phyloP scores from a whole-genome alignment of 768 basidiomycete species.

The Hygrocybe coccinea region DNA sequence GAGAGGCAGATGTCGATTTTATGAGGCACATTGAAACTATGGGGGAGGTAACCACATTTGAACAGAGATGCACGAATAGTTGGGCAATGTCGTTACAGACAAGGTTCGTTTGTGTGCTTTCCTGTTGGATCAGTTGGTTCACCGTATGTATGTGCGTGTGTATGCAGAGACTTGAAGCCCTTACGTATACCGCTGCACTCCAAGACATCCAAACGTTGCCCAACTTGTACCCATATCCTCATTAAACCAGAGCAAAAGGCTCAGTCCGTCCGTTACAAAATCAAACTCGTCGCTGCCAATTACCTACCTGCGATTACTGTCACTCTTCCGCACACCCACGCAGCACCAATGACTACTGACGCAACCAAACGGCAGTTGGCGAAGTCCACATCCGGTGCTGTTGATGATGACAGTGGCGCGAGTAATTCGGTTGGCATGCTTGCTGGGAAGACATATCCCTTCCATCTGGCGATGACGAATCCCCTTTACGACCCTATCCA shows the following conservation, averaged over 20 bases:
- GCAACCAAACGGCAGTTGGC: constrained; percentile 38
- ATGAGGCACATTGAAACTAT: constrained; percentile 59
- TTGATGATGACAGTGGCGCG: constrained; percentile 37
- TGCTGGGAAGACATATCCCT: constrained; percentile 78
- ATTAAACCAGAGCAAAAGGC: constrained; percentile 99
- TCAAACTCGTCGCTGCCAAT: constrained; percentile 93
- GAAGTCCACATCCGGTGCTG: constrained; percentile 35
- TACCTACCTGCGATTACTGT: constrained; percentile 87
- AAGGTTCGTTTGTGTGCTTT: constrained; percentile 43
- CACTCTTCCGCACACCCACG: constrained; percentile 54
- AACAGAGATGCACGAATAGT: constrained; percentile 77
- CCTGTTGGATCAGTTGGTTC: constrained; percentile 9
- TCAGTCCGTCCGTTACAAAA: constrained; percentile 90
- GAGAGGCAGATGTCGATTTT: constrained; percentile 66
- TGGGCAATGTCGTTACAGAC: constrained; percentile 67
- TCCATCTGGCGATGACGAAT: constrained; percentile 88
- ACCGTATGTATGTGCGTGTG: constrained; percentile 24
- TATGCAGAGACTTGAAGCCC: constrained; percentile 71
- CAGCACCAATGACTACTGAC: constrained; percentile 37
- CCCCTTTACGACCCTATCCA: constrained; percentile 95
- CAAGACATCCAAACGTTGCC: constrained; percentile 94
- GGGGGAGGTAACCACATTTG: constrained; percentile 61
- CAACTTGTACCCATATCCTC: constrained; percentile 89
- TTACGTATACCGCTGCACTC: constrained; percentile 88
- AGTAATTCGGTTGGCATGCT: constrained; percentile 44